phyloP scores from a whole-genome alignment of 23 red algal genomes.

The Gracilaria vermiculophylla region DNA sequence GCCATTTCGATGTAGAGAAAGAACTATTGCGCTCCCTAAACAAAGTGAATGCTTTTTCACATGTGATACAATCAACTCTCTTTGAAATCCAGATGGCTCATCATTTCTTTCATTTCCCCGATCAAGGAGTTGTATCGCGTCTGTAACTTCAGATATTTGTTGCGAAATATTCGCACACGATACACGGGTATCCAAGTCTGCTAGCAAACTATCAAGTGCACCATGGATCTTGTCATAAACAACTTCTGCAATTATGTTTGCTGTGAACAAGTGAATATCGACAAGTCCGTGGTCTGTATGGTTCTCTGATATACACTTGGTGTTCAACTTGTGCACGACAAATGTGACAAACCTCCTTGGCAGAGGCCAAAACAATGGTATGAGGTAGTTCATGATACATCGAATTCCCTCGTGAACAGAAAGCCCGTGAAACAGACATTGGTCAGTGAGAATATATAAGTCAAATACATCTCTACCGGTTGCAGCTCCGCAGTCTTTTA shows the following conservation, averaged over 20 bases:
- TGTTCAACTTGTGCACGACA: neutral
- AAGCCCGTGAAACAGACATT: constrained; percentile 5
- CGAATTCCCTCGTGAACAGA: neutral
- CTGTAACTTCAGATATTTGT: neutral
- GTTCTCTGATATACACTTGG: neutral
- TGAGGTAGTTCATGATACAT: neutral
- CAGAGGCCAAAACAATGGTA: neutral
- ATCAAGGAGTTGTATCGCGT: neutral
- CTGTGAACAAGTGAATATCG: neutral
- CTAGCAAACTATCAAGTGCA: neutral
- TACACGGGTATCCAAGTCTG: neutral
- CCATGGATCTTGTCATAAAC: neutral
- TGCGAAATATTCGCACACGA: neutral
- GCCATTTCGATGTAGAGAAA: neutral
- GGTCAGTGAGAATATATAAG: neutral
- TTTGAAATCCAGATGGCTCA: neutral
- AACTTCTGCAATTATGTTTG: neutral
- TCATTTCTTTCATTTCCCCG: neutral
- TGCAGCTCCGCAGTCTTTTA: neutral
- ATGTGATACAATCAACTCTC: neutral
- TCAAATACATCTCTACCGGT: neutral
- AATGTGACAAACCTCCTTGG: neutral
- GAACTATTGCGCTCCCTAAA: neutral
- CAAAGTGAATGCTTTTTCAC: neutral
- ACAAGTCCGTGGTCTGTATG: neutral